Percentiles rank a stretch among this genome's conserved stretches.
These are phyloP conservation scores for Stevia rebaudiana DNA, from an alignment of 140 eudicot species.

Conservation along the genomic window DNA sequence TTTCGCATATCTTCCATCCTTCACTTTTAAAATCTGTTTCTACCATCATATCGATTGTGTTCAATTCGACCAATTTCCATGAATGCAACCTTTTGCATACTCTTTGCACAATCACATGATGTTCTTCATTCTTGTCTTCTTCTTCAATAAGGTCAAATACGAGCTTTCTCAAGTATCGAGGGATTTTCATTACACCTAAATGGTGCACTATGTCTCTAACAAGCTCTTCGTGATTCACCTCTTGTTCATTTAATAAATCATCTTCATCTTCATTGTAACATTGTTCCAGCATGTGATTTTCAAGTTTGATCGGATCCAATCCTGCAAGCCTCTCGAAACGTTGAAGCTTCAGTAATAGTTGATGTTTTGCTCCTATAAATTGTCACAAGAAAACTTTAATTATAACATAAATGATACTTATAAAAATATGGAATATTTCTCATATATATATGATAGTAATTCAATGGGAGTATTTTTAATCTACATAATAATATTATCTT, in stretches of 20 bases:
- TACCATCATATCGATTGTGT: slow-evolving; percentile 96
- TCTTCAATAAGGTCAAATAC: slow-evolving; percentile 53
- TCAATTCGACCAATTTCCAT: slow-evolving; percentile 62
- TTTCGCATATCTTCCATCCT: slow-evolving; percentile 50
- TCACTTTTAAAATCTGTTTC: slow-evolving; percentile 53
- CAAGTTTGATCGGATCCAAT: slow-evolving; percentile 80
- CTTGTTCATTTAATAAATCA: slow-evolving; percentile 5
- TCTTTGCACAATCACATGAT: slow-evolving; percentile 31
- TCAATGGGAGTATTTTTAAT: neutral
- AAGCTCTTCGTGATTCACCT: slow-evolving; percentile 16
- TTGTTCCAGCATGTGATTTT: slow-evolving; percentile 55
- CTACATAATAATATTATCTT: neutral
- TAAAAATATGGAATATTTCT: neutral
- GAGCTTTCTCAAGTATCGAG: slow-evolving; percentile 56
- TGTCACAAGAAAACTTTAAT: neutral
- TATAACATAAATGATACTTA: neutral
- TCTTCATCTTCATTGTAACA: slow-evolving; percentile 28
- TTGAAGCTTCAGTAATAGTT: slow-evolving; percentile 63
- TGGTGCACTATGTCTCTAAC: slow-evolving; percentile 29
- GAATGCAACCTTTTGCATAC: slow-evolving; percentile 66
- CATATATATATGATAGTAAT: neutral
- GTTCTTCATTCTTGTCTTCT: slow-evolving; percentile 36
- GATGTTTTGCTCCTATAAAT: slow-evolving; percentile 61
- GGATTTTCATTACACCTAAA: slow-evolving; percentile 36
- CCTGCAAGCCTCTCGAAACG: slow-evolving; percentile 79